Base-by-base conservation (phyloP, 176 grass and related monocot genomes). In the Zizania latifolia region DNA sequence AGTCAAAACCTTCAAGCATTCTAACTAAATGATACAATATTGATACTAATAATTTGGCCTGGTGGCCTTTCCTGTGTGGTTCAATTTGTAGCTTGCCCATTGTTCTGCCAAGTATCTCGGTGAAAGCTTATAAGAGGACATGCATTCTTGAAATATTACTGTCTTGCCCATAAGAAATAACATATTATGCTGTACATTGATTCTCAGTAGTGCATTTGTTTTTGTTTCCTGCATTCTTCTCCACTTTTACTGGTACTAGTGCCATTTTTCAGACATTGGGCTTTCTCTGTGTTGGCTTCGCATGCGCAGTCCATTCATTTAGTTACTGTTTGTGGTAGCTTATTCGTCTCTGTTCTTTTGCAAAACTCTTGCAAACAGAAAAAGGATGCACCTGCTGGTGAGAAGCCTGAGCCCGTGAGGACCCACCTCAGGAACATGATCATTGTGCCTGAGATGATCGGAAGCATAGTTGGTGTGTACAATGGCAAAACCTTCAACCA, bases 401-500 rank as follows among this genome's bases (percentile, higher is more conserved):
- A 93, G 80, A 93, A 93, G 67, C 90, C 83, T 0, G 90, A 93
- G 55, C 68, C 83, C 0, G 90, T 93, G 39, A 89, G 48, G 83
- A 89, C 90, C n/a, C 90, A 93, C 72, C 86, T 93, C 39, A 81
- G 86, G 28, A 93, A 86, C 86, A 89, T 89, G 90, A 93, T 93
- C 35, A 93, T 93, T 46, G 84, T 89, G 31, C 90, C 86, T 21
- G 86, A 93, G 80, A 93, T 93, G 86, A 93, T 93, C 5, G 86
- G 90, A 16, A 93, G 86, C 62, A 43, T 93, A 0, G 12, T 93
- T 0, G 86, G 86, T 4, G 81, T 89, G 36, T 89, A 86, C 83
- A 93, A 93, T 0, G 86, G 90, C 4, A 93, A 93, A 67, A 78
- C 72, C 36, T 93, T 93, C 77, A 89, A 93, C 80, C 62, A 78